Percentiles rank a stretch among this genome's conserved stretches.
Conservation (phyloP, 257 asterid genomes). For the Solanum sejunctum region DNA sequence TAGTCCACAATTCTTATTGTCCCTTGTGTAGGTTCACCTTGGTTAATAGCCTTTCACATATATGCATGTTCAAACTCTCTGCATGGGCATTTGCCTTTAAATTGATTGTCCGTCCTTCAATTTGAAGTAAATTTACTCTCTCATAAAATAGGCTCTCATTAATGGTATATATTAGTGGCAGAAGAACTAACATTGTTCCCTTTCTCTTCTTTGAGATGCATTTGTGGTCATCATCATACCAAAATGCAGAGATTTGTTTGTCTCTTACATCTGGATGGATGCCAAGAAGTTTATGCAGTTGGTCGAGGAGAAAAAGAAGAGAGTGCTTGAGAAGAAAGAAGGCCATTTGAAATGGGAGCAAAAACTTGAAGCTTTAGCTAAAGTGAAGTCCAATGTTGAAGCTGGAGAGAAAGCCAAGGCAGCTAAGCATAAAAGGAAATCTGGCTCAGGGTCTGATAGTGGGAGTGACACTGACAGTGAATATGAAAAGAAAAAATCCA, state of each 20-base stretch:
- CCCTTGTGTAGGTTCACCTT: neutral
- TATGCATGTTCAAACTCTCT: neutral
- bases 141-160: neutral
- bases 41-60: neutral
- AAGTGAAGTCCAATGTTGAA: conserved; percentile 65
- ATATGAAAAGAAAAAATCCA: conserved; percentile 29
- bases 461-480: conserved; percentile 30
- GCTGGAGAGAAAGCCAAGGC: conserved; percentile 49
- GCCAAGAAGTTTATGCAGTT: conserved; percentile 87
- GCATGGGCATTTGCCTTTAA: neutral
- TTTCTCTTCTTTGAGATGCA: conserved; percentile 98
- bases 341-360: conserved; percentile 96
- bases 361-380: conserved; percentile 86
- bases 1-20: neutral
- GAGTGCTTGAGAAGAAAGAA: conserved; percentile 75
- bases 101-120: neutral
- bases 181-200: conserved; percentile 91
- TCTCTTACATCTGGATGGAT: conserved; percentile 61
- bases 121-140: neutral
- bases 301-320: conserved; percentile 92
- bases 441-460: conserved; percentile 32
- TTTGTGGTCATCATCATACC: conserved; percentile 96
- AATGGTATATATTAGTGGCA: conserved; percentile 5
- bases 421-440: conserved; percentile 51
- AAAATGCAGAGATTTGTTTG: conserved; percentile 85